Evolutionary conservation across 78 protist genomes (phyloP).

Genomic region (Salpingoeca rosetta): DNA sequence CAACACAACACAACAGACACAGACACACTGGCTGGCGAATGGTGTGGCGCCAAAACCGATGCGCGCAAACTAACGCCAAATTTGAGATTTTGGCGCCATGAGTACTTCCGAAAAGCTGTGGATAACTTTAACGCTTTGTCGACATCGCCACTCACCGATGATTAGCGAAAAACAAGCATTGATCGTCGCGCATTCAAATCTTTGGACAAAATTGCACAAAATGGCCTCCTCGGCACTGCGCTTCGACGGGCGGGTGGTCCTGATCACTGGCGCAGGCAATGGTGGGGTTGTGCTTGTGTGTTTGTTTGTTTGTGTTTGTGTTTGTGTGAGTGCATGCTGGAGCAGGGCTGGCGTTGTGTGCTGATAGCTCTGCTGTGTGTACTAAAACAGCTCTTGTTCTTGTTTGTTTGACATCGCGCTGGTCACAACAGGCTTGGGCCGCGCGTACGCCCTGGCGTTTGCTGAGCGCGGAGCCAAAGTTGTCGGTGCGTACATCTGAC

Average conservation of each 20-base stretch:
- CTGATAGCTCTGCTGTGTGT: neutral
- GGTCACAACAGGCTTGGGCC: slow-evolving; percentile 25
- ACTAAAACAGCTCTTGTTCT: too few relatives aligned
- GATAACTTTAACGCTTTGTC: too few relatives aligned
- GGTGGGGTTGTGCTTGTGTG: slow-evolving; percentile 37
- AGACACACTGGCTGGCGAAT: too few relatives aligned
- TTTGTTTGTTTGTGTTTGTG: neutral
- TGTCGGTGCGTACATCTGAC: slow-evolving; percentile 16
- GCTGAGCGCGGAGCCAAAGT: slow-evolving; percentile 72
- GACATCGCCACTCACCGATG: too few relatives aligned
- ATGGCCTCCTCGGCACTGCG: neutral
- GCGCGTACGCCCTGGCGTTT: slow-evolving; percentile 44
- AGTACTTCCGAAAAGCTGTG: too few relatives aligned
- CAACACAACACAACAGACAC: too few relatives aligned
- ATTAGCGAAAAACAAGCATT: too few relatives aligned
- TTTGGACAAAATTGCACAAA: neutral
- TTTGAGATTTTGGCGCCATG: too few relatives aligned
- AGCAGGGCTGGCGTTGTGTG: neutral
- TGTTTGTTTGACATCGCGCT: neutral
- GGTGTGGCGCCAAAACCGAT: too few relatives aligned
- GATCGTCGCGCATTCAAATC: too few relatives aligned
- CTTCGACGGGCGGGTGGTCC: slow-evolving; percentile 39
- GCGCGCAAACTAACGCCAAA: too few relatives aligned
- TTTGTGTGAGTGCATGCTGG: neutral
- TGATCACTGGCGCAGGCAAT: slow-evolving; percentile 75